Base-by-base conservation (phyloP, 2,329 filamentous ascomycete genomes). In the Myriosclerotinia curreyana region DNA sequence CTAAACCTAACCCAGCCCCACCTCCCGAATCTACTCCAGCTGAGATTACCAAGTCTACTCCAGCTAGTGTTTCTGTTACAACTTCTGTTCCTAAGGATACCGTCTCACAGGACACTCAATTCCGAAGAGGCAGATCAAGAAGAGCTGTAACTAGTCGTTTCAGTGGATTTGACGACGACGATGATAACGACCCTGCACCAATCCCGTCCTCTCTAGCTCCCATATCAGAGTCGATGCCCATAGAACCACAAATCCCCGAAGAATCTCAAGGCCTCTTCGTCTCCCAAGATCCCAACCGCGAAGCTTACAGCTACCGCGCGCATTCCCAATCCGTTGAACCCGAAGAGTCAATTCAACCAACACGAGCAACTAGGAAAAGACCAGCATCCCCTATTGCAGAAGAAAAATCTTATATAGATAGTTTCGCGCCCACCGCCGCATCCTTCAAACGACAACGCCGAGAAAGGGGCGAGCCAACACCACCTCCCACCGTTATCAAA, bases 391-490 rank as follows among this genome's bases (percentile, higher is more conserved):
- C 77, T 5, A 68, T 78, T 20, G 73, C 75, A 59, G 68, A 69
- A 64, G 71, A 70, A 48, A 70, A 72, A 46, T 66, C 70, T 64
- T 83, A 89, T 11, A 84, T 94, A 74, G 86, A 92, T 17, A 81
- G 83, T 28, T 83, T 96, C 63, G 86, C 93, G 1, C 90, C 92
- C 0, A 87, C 90, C 4, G 86, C 89, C 36, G 86, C 86, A 6
- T 58, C 50, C 3, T 84, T 92, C 73, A 98, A 96, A 75, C 86
- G 87, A n/a, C 87, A 89, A 28, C 86, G 88, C 3, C 69, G 78
- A 9, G 73, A 77, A 38, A 72, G 75, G 54, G 72, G 74, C 62
- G 67, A 72, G 54, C 73, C 71, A 36, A 66, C 66, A 52, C 34
- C 55, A 50, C 36, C 56, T 53, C 60, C 58, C 2, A 46, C 59